These are phyloP conservation scores for Esteya vermicola DNA, from an alignment of 2,329 filamentous ascomycete genomes.

Conservation along the genomic window DNA sequence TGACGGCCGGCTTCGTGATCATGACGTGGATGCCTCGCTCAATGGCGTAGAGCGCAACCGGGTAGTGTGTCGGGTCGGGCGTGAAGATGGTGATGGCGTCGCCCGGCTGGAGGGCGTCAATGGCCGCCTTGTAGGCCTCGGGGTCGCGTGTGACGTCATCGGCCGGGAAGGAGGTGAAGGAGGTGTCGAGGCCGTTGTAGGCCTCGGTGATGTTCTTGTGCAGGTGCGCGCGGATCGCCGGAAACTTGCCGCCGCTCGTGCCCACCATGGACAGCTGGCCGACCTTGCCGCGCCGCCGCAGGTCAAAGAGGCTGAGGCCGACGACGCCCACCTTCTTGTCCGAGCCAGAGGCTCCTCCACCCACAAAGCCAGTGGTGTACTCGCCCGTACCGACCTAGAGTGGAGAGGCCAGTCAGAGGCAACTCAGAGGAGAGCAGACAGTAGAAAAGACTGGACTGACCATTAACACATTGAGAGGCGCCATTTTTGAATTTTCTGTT, in stretches of 20 bases:
- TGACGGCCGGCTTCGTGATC: constrained; percentile 87
- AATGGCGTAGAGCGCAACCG: constrained; percentile 85
- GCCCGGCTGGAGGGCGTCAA: constrained; percentile 66
- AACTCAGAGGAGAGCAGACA: background rate
- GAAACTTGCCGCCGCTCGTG: constrained; percentile 77
- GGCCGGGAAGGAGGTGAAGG: constrained; percentile 69
- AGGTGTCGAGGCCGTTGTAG: constrained; percentile 81
- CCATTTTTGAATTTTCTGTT: no score
- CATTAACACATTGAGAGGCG: constrained; percentile 55
- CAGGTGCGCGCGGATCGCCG: constrained; percentile 77
- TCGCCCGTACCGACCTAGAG: constrained; percentile 77
- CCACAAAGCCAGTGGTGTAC: constrained; percentile 93
- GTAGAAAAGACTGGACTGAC: constrained; percentile 29
- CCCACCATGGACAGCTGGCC: constrained; percentile 79
- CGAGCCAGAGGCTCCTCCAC: constrained; percentile 65
- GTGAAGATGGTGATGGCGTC: constrained; percentile 95
- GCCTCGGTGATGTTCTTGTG: constrained; percentile 74
- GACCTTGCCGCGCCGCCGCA: constrained; percentile 79
- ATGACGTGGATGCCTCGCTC: constrained; percentile 79
- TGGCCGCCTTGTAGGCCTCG: constrained; percentile 76
- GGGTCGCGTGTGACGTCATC: constrained; percentile 62
- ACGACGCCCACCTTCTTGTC: constrained; percentile 97
- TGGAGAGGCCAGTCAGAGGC: constrained; percentile 5
- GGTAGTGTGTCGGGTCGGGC: constrained; percentile 82
- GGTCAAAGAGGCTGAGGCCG: constrained; percentile 76